Conservation (phyloP, 1,284 basidiomycete species). For the Cystobasidium sp. region DNA sequence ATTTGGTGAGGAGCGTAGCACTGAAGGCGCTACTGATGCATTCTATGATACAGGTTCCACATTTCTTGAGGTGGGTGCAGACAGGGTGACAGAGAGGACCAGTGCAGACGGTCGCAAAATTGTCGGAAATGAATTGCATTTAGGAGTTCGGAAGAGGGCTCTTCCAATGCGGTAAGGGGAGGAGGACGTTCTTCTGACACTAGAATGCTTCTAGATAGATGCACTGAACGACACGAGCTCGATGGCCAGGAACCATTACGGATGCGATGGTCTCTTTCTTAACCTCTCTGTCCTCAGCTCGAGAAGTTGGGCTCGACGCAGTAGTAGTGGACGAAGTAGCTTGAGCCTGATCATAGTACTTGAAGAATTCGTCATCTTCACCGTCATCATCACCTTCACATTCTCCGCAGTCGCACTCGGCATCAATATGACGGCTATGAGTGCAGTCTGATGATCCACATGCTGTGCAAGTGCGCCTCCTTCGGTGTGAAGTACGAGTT, state of each 20-base stretch:
- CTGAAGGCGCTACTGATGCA: too few species aligned
- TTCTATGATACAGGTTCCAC: too few species aligned
- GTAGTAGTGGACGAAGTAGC: not conserved
- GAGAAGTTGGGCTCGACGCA: not conserved
- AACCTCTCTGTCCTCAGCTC: not conserved
- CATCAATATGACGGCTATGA: not conserved
- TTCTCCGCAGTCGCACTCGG: slow-evolving; percentile 9
- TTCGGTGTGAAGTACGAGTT: not conserved
- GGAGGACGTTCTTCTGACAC: too few species aligned
- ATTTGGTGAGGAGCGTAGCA: too few species aligned
- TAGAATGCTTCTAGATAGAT: slow-evolving; percentile 23
- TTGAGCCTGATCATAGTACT: slow-evolving; percentile 8
- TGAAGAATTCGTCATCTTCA: slow-evolving; percentile 24
- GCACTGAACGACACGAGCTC: slow-evolving; percentile 26
- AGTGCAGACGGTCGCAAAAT: too few species aligned
- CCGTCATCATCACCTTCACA: slow-evolving; percentile 4
- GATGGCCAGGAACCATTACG: slow-evolving; percentile 26
- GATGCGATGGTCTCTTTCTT: slow-evolving; percentile 11
- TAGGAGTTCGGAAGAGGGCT: too few species aligned
- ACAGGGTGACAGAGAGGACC: too few species aligned
- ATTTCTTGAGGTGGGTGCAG: too few species aligned
- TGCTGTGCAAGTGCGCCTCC: not conserved
- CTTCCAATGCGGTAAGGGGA: too few species aligned
- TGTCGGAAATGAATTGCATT: too few species aligned
- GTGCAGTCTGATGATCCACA: not conserved